Evolutionary conservation across 345 rosid genomes (phyloP).

Genomic region (Xanthoceras sorbifolium): DNA sequence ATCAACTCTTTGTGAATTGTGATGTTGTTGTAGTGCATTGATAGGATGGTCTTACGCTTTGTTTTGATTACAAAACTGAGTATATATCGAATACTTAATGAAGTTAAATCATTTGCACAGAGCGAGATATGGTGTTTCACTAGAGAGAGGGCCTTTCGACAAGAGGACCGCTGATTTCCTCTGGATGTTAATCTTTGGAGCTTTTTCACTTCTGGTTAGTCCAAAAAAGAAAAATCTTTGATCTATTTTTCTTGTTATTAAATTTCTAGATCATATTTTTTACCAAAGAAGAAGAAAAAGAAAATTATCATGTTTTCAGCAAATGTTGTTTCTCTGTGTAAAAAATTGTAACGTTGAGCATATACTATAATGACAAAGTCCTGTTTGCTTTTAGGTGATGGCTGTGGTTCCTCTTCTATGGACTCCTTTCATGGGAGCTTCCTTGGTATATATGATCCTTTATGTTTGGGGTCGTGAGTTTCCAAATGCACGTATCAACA

Average conservation of each 20-base stretch:
- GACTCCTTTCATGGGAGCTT: conserved; percentile 53
- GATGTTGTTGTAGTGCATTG: neutral
- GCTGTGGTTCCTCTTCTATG: conserved; percentile 43
- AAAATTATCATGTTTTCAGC: neutral
- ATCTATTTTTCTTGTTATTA: neutral
- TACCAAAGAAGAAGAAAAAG: neutral
- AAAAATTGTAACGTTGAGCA: neutral
- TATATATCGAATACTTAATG: neutral
- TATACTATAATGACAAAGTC: neutral
- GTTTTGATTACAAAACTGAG: neutral
- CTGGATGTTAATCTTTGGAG: conserved; percentile 75
- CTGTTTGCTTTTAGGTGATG: conserved; percentile 38
- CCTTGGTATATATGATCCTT: conserved; percentile 63
- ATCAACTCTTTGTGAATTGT: too few relatives aligned
- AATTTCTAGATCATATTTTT: neutral
- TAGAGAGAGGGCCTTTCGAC: conserved; percentile 68
- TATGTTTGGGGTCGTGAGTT: conserved; percentile 63
- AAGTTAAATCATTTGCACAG: conserved; percentile 29
- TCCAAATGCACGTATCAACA: conserved; percentile 55
- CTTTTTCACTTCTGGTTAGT: conserved; percentile 61
- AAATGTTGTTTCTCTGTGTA: neutral
- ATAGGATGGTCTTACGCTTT: neutral
- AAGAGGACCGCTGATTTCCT: conserved; percentile 69
- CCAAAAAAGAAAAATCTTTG: neutral
- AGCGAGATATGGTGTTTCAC: conserved; percentile 62